Evolutionary conservation across 352 stramenopile species (phyloP), one percentile per base, ranked within the genome.

Genomic region (Phytophthora cajani): DNA sequence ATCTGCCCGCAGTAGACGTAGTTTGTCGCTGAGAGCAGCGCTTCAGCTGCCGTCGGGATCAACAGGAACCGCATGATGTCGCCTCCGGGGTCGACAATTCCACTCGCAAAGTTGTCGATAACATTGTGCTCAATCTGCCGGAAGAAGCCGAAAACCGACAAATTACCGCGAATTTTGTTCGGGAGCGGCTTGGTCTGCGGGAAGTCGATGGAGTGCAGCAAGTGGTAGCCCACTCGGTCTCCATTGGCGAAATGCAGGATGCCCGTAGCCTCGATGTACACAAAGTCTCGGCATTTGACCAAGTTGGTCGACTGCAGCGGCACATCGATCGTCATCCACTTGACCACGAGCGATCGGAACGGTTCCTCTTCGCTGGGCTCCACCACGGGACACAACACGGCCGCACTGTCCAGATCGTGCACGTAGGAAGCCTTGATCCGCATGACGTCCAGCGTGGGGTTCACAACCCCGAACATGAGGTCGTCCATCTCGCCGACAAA

Each of bases 121-220:
- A 72, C 59, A 47, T 84, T 76, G n/a, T 74, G 54, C 0, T 46
- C 65, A 23, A 68, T 67, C 62, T 88, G 81, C 3, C 78, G 79
- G 54, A 78, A 87, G 52, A 89, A 64, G 4, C 59, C 72, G 36
- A 76, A 87, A 2, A 79, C 32, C 1, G 80, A 86, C 1, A 85
- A 30, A 44, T 74, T 76, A 2, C 64, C 80, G 11, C 81, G 74
- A 17, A 75, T 73, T 32, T 62, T 74, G 30, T 64, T 57, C 2
- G 68, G 51, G 0, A 85, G 63, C 19, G 72, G 61, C 19, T 68
- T 77, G 11, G 73, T 75, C 40, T 79, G 58, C 5, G 74, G 62
- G 12, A 90, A 79, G 59, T 82, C 67, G 62, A 87, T 62, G 6
- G 77, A 83, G 53, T 82, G 74, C 49, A 81, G 64, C 38, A 83